phyloP scores from a whole-genome alignment of 23 red algal species.

The Gracilaria gracilis region DNA sequence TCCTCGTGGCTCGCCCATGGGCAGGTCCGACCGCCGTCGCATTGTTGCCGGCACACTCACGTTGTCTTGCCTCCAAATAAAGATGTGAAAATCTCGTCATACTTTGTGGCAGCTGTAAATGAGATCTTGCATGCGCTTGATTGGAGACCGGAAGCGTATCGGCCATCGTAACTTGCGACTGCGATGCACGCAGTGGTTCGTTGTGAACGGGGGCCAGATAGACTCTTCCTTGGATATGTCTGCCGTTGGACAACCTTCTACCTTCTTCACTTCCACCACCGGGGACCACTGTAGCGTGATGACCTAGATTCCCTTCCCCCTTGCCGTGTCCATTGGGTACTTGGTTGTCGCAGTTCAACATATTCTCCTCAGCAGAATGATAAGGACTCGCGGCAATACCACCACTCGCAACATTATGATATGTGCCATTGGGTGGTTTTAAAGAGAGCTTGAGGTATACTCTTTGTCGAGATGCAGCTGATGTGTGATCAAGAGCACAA shows the following conservation, averaged over 20 bases:
- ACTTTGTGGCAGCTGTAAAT: slow-evolving; percentile 7
- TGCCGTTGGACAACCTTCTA: background rate
- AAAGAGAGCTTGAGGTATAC: background rate
- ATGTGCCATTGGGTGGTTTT: background rate
- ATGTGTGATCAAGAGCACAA: background rate
- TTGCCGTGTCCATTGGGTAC: background rate
- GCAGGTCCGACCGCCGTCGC: background rate
- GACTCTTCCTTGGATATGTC: background rate
- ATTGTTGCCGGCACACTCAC: slow-evolving; percentile 1
- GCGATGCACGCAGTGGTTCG: too few species aligned
- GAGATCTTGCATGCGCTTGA: background rate
- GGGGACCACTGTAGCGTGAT: background rate
- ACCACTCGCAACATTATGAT: background rate
- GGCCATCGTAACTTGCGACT: background rate
- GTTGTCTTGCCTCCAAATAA: background rate
- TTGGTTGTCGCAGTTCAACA: background rate
- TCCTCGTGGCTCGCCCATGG: background rate
- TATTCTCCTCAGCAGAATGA: background rate
- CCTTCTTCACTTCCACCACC: background rate
- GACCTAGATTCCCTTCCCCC: background rate
- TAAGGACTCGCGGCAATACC: background rate
- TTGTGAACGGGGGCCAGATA: background rate
- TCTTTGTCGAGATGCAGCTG: background rate
- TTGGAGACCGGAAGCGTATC: background rate
- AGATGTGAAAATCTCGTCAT: background rate